Base-by-base conservation (phyloP, 805 yeast genomes). In the Saccharomycopsis sp. region DNA sequence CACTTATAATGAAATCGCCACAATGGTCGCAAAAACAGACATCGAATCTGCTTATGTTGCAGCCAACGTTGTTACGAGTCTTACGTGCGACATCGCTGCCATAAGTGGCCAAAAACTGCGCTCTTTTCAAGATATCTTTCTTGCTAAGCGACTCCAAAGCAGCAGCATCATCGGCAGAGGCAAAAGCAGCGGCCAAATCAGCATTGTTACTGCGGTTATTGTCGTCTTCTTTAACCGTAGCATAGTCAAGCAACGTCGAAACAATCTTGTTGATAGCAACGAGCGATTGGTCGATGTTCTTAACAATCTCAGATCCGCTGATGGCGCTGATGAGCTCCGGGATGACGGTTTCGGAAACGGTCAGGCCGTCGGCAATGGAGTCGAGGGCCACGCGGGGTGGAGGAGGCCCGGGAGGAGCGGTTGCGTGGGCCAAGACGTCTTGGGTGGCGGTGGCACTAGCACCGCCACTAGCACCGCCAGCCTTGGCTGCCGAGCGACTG, bases 11-110 rank as follows among this genome's bases (percentile, higher is more conserved):
- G 19, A 2, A 3, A 5, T 5, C 24, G 35, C 20, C 53, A 58
- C 75, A 73, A 17, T 68, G 67, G 60, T 72, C 74, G 59, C 75
- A 71, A n/a, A 62, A 41, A 23, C 49, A 44, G 8, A 44, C 20
- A 17, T 19, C 38, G 38, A 29, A 29, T 12, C 9, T 5, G 9
- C 9, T 12, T 7, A 29, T 12, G 38, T 5, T 7, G 38, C 38
- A 7, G 5, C 38, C 38, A 12, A 12, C 38, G 9, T 12, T 29
- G 38, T 29, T 29, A 12, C 38, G 38, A 5, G 38, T 12, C 38
- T 29, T 29, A 12, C 38, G 38, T 5, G 38, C 38, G 9, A 29
- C 38, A 12, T 44, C 22, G 3, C 20, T 17, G 22, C 22, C 49
- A 17, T 44, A 44, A 17, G 19, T 12, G 7, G 3, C 8, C 22